Base-by-base conservation (phyloP, 768 basidiomycete species). In the Podaxis sp. region DNA sequence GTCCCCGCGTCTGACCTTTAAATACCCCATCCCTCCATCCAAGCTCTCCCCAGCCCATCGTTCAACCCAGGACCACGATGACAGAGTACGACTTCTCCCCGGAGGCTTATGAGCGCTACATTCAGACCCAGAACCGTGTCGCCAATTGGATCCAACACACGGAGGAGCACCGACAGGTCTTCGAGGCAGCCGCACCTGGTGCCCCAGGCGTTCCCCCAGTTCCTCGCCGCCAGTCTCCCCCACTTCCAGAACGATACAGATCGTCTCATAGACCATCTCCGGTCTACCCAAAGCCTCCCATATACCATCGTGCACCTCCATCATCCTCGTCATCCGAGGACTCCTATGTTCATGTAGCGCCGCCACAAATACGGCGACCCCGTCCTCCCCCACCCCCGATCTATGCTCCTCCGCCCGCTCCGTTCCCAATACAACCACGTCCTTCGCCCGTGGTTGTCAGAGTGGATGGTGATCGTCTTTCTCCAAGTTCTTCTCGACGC, bases 1-100 rank as follows among this genome's bases (percentile, higher is more conserved):
- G 49, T 39, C 59, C 61, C 44, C 33, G 40, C 33, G 22, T 11
- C 13, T 13, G 17, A 9, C 36, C 55, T 40, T 51, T 63, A 63
- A 51, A 63, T 63, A 63, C 55, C 48, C 53, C 24, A 26, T 9
- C 2, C 40, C 26, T 22, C 12, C 24, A 9, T 39, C 22, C 44
- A 39, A 39, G 24, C 56, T 9, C 44, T 40, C 38, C 19, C 49
- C 49, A 38, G 44, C n/a, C 44, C 22, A 52, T 49, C 57, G 13
- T 24, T 36, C 52, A 3, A 28, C 52, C 59, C 52, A 40, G 44
- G 57, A 26, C 36, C 64, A 65, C 65, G 56, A 86, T 86, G 84
- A 85, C 84, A 30, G 84, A 86, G 71, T 86, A 86, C 80, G 84
- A 85, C 74, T 85, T 76, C 71, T 85, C 84, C 58, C 83, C 83